These are phyloP conservation scores for Arthroderma sp. DNA, from an alignment of 2,329 filamentous ascomycete genomes.

Conservation along the genomic window DNA sequence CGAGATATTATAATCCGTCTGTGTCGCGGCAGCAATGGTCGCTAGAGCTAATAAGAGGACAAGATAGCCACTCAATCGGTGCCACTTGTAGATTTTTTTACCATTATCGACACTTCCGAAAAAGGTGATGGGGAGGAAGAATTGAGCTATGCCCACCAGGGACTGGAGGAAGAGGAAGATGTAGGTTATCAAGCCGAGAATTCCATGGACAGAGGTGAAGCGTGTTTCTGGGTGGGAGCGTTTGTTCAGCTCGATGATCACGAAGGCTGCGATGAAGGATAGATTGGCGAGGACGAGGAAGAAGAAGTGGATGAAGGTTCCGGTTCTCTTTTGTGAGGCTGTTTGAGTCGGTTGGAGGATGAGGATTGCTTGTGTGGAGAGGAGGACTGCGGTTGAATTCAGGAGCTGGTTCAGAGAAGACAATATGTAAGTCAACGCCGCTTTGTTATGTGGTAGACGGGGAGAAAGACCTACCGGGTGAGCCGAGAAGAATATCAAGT, in stretches of 20 bases:
- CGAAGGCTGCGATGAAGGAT: constrained; percentile 28
- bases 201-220: constrained; percentile 68
- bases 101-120: constrained; percentile 71
- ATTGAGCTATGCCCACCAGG: constrained; percentile 69
- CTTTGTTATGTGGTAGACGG: not conserved
- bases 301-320: constrained; percentile 51
- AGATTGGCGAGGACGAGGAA: constrained; percentile 47
- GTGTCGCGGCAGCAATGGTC: constrained; percentile 61
- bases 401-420: constrained; percentile 27
- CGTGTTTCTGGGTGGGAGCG: constrained; percentile 42
- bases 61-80: constrained; percentile 64
- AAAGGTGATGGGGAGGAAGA: constrained; percentile 50
- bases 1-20: constrained; percentile 59
- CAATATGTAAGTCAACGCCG: not conserved
- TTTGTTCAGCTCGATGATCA: constrained; percentile 59
- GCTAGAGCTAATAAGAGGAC: constrained; percentile 57
- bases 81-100: constrained; percentile 80
- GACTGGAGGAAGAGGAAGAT: constrained; percentile 60
- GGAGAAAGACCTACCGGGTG: constrained; percentile 54
- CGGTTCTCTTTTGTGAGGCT: constrained; percentile 54
- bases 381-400: constrained; percentile 54
- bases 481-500: constrained; percentile 70
- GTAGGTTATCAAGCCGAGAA: constrained; percentile 66
- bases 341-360: constrained; percentile 79
- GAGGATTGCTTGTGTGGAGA: constrained; percentile 67